These are phyloP conservation scores for Talaromyces albobiverticillius DNA, from an alignment of 2,329 filamentous ascomycete species.

Conservation along the genomic window DNA sequence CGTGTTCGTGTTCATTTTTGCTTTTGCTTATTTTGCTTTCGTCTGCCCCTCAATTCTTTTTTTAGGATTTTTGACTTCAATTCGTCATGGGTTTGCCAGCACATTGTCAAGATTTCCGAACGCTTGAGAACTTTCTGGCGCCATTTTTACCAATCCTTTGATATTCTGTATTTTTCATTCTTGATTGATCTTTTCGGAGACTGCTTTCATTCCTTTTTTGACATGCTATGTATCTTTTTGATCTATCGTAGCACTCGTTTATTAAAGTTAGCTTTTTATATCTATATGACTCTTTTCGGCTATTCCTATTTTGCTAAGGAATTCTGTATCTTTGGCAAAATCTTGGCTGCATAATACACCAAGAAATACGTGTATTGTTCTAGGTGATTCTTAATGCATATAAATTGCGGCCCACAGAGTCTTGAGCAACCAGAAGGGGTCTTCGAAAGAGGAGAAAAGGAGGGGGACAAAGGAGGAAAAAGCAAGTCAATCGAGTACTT, in stretches of 20 bases:
- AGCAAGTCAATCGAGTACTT: neutral
- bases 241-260: constrained; percentile 4
- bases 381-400: neutral
- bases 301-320: neutral
- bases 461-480: neutral
- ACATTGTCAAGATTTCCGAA: constrained; percentile 7
- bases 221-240: neutral
- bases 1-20: neutral
- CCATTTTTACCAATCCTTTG: neutral
- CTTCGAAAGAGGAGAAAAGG: neutral
- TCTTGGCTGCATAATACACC: neutral
- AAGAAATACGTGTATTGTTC: neutral
- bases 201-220: constrained; percentile 6
- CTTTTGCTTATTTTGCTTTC: neutral
- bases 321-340: neutral
- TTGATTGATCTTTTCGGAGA: neutral
- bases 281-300: neutral
- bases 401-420: neutral
- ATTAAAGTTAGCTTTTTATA: neutral
- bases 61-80: neutral
- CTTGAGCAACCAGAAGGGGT: neutral
- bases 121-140: constrained; percentile 5
- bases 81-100: constrained; percentile 11
- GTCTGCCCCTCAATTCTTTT: constrained; percentile 4
- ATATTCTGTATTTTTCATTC: neutral